Evolutionary conservation across 768 basidiomycete genomes (phyloP).

Genomic region (Lactifluus hygrophoroides): DNA sequence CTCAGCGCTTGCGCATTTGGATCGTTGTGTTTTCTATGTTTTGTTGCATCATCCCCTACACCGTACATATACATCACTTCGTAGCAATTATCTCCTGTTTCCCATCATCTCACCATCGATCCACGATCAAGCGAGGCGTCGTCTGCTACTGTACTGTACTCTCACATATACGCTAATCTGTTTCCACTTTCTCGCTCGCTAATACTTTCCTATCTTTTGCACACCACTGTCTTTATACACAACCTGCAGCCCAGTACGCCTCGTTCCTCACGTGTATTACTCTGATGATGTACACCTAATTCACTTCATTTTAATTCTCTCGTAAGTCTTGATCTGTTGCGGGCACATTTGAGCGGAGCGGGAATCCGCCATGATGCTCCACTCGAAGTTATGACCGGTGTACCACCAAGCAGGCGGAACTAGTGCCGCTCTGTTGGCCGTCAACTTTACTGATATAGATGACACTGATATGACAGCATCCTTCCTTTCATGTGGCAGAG

Average conservation of each 20-base stretch:
- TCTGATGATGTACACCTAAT: conserved; percentile 18
- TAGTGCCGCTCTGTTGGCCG: neutral
- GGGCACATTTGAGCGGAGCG: neutral
- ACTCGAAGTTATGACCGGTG: neutral
- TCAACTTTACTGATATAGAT: neutral
- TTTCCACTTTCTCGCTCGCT: conserved; percentile 2
- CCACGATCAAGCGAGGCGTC: conserved; percentile 14
- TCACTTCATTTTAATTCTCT: conserved; percentile 11
- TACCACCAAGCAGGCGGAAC: neutral
- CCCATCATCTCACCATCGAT: neutral
- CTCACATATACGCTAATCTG: neutral
- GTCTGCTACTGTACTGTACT: conserved; percentile 11
- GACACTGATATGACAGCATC: neutral
- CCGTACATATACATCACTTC: conserved; percentile 13
- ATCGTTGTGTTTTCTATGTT: conserved; percentile 8
- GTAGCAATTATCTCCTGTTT: conserved; percentile 4
- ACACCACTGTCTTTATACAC: conserved; percentile 17
- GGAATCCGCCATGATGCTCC: neutral
- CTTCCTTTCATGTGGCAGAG: neutral
- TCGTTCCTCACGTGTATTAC: conserved; percentile 16
- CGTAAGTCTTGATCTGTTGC: neutral
- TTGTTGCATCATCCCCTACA: conserved; percentile 13
- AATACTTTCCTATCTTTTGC: conserved; percentile 12
- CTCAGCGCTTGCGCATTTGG: conserved; percentile 7
- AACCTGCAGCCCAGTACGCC: conserved; percentile 13